Conservation (phyloP, 1,284 basidiomycete genomes). For the Abortiporus biennis region DNA sequence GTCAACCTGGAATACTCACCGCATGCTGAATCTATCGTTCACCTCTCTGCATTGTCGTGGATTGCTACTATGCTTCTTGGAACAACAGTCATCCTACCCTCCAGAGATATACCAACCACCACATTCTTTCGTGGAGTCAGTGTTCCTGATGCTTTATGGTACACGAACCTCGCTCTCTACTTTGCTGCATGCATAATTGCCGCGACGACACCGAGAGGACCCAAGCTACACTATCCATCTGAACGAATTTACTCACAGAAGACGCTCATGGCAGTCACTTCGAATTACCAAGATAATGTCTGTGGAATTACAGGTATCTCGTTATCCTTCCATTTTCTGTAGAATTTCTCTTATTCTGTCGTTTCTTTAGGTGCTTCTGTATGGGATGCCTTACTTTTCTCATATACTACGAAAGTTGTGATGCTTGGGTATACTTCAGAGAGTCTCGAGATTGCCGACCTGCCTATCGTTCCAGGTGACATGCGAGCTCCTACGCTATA, state of each 20-base stretch:
- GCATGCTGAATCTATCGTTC: conserved; percentile 62
- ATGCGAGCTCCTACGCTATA: conserved; percentile 60
- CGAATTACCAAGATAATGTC: conserved; percentile 57
- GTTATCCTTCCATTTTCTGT: too few species aligned
- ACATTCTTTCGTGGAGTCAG: not conserved
- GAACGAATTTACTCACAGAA: conserved; percentile 72
- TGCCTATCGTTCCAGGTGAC: conserved; percentile 69
- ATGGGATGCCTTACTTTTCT: conserved; percentile 65
- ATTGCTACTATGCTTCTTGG: conserved; percentile 45
- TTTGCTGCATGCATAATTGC: conserved; percentile 40
- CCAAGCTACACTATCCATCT: conserved; percentile 66
- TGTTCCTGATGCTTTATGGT: conserved; percentile 34
- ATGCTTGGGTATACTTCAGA: conserved; percentile 70
- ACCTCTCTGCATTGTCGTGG: conserved; percentile 56
- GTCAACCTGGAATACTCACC: conserved; percentile 43
- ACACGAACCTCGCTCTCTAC: conserved; percentile 44
- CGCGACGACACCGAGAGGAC: conserved; percentile 64
- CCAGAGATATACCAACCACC: conserved; percentile 15
- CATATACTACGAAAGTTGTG: conserved; percentile 80
- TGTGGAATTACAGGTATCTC: conserved; percentile 46
- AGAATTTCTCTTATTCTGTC: too few species aligned
- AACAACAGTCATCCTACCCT: conserved; percentile 51
- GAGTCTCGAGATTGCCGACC: conserved; percentile 78
- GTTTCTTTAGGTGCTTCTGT: conserved; percentile 29
- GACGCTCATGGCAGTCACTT: conserved; percentile 48